phyloP scores from a whole-genome alignment of 805 yeast species.

The Saccharomycopsis selenospora region DNA sequence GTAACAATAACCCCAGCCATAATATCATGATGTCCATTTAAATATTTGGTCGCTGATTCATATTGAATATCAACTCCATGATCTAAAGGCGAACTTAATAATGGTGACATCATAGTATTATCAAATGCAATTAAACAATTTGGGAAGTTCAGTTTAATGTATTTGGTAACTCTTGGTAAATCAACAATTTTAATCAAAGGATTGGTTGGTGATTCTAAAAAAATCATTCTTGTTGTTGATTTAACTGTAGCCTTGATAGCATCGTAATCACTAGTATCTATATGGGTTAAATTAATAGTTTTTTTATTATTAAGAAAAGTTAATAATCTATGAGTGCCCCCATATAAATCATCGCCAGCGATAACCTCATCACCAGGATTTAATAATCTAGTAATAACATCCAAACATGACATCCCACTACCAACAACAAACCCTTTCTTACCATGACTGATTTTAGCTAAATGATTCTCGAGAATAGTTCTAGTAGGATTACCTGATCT shows the following conservation, averaged over 20 bases:
- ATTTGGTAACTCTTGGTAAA: constrained; percentile 54
- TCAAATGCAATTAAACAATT: constrained; percentile 74
- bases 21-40: constrained; percentile 92
- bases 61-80: constrained; percentile 87
- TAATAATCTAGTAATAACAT: constrained; percentile 69
- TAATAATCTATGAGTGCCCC: constrained; percentile 85
- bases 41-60: constrained; percentile 88
- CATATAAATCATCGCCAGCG: constrained; percentile 92
- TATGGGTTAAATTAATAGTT: constrained; percentile 60
- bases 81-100: constrained; percentile 76
- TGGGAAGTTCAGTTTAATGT: constrained; percentile 63
- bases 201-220: constrained; percentile 88
- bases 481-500: constrained; percentile 94
- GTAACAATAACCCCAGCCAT: constrained; percentile 93
- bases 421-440: constrained; percentile 71
- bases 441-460: constrained; percentile 76
- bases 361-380: constrained; percentile 82
- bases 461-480: constrained; percentile 66
- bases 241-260: constrained; percentile 51
- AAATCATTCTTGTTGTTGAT: constrained; percentile 61
- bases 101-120: constrained; percentile 95
- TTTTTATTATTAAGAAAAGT: constrained; percentile 61
- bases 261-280: constrained; percentile 72
- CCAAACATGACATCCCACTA: constrained; percentile 90
- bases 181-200: constrained; percentile 88